phyloP scores from a whole-genome alignment of 345 rosid species.

The Arabidopsis thaliana region DNA sequence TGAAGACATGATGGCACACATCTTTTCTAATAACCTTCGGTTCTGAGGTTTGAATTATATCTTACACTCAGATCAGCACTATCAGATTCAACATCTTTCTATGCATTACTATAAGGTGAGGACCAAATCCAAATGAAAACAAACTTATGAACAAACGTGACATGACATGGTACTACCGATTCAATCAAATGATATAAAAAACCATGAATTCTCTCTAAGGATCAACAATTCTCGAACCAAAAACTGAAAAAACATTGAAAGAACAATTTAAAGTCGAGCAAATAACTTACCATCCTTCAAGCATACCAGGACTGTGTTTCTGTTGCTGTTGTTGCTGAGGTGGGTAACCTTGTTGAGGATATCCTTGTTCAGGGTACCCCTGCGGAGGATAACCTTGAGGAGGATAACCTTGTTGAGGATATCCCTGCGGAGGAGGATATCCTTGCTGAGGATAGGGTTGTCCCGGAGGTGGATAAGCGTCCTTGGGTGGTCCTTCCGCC shows the following conservation, averaged over 20 bases:
- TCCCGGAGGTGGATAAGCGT: constrained; percentile 73
- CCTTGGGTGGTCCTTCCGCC: constrained; percentile 67
- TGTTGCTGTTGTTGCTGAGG: constrained; percentile 60
- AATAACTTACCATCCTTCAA: constrained; percentile 77
- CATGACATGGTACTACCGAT: not conserved
- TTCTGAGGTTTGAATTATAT: not conserved
- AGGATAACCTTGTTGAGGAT: constrained; percentile 49
- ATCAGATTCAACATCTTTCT: not conserved
- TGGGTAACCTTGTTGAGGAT: constrained; percentile 45
- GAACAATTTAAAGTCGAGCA: not conserved
- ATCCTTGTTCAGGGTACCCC: constrained; percentile 44
- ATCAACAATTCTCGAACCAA: not conserved
- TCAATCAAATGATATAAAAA: not conserved
- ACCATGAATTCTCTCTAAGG: not conserved
- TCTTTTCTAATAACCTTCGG: too few relatives aligned
- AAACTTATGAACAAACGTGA: not conserved
- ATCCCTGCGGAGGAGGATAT: constrained; percentile 29
- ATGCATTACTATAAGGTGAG: too few relatives aligned
- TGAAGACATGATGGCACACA: too few relatives aligned
- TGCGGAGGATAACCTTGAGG: constrained; percentile 53
- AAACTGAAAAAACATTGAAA: not conserved
- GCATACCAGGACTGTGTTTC: constrained; percentile 43
- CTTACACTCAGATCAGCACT: not conserved
- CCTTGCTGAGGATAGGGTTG: constrained; percentile 60
- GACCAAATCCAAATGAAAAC: not conserved